Base-by-base conservation (phyloP, 2,329 filamentous ascomycete genomes). In the Phyllosticta capitalensis region DNA sequence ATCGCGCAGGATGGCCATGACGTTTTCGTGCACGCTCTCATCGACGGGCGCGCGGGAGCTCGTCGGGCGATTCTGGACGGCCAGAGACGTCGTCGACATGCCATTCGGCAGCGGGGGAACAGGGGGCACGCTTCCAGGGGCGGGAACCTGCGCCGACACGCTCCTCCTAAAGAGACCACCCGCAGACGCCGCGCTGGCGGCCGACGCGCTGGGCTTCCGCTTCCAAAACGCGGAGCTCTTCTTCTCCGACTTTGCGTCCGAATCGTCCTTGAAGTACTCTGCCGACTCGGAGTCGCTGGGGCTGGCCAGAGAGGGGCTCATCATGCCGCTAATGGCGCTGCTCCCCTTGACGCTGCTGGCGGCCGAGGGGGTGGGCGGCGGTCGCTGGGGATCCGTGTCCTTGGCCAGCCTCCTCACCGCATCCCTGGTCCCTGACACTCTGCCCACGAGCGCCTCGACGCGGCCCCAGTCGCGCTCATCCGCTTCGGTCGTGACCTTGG, bases 391-490 rank as follows among this genome's bases (percentile, higher is more conserved):
- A 61, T 89, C 86, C 54, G 91, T 90, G 68, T 95, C 90, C 70
- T 89, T 91, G 10, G 92, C 92, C 52, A 99, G 78, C 45, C 90
- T 84, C 55, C 92, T 85, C 21, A 96, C 83, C 1, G 91, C 90
- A 75, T 99, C 94, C 66, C 94, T 82, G 54, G 91, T 92, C 1
- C 90, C 91, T 6, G 91, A 88, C 14, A 97, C 84, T 62, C 90
- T 85, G 69, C 90, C 91, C 26, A 97, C 88, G 45, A 99, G 78
- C 1, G 85, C 80, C 74, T 96, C 92, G 1, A 96, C 87, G 66
- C 88, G 87, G 61, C 84, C 82, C 94, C 94, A 99, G 72, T 96
- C 90, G 61, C 82, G 81, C 58, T 92, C 87, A 66, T 95, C 90
- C 5, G 85, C 76, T 7, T 67, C 62, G 21, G 67, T 68, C 3